A percentile compares a stretch with the other conserved stretches of the same genome.
phyloP scores from a whole-genome alignment of 2,329 filamentous ascomycete genomes.

The Xylariaceae sp. region DNA sequence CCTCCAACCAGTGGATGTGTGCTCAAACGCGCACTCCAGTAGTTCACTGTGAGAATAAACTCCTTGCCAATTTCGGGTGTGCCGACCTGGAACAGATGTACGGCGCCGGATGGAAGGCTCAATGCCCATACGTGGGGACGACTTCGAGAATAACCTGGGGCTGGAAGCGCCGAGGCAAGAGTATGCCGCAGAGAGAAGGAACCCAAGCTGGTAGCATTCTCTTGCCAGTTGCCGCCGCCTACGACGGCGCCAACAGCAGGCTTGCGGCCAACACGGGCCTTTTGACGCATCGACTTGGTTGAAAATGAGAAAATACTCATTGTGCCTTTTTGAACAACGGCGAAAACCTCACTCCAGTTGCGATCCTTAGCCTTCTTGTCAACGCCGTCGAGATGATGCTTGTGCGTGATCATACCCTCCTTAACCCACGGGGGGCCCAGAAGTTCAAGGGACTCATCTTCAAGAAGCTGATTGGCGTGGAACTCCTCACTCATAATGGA shows the following conservation, averaged over 20 bases:
- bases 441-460: conserved; percentile 88
- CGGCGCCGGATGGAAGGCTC: conserved; percentile 83
- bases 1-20: conserved; percentile 90
- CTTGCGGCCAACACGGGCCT: conserved; percentile 47
- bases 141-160: conserved; percentile 86
- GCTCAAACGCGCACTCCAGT: conserved; percentile 91
- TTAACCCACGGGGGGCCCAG: conserved; percentile 97
- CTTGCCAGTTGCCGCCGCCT: conserved; percentile 96
- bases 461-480: conserved; percentile 61
- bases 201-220: conserved; percentile 85
- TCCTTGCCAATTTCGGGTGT: conserved; percentile 92
- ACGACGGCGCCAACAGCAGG: conserved; percentile 59
- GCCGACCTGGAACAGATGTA: conserved; percentile 97
- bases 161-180: conserved; percentile 80
- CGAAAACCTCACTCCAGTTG: conserved; percentile 93
- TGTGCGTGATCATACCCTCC: conserved; percentile 92
- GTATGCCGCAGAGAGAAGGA: conserved; percentile 86
- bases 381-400: conserved; percentile 85
- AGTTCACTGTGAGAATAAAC: conserved; percentile 91
- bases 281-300: conserved; percentile 69
- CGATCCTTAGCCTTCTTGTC: conserved; percentile 92
- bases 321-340: conserved; percentile 90
- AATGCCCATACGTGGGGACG: conserved; percentile 92
- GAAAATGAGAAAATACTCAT: conserved; percentile 93
- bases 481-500: conserved; percentile 57